Base-by-base conservation (phyloP, 2,329 filamentous ascomycete species). In the Nemania sp. region DNA sequence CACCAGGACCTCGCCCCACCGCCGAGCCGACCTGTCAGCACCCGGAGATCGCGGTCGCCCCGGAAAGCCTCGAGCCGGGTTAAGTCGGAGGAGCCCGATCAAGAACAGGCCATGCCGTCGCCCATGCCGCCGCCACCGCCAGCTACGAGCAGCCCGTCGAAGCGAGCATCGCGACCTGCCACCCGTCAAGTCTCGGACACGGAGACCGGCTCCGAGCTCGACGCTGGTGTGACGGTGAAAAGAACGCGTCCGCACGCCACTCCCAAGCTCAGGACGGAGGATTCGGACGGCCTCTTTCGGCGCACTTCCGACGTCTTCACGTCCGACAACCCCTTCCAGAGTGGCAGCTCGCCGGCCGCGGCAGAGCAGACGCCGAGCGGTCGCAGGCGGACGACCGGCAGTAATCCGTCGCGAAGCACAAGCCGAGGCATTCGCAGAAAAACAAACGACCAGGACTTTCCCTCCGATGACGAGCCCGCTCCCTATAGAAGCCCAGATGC, bases 321-420 rank as follows among this genome's bases (percentile, higher is more conserved):
- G 1, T 84, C 88, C 67, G 92, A 97, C 55, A 98, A 98, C 70
- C 93, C 94, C 0, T 98, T 98, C 73, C 94, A 98, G 74, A 91
- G 90, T 72, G 90, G 92, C 42, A 90, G 88, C 74, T 89, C 91
- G 10, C 64, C 65, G 3, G 88, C 83, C 5, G 73, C 78, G n/a
- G 74, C 76, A 1, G 76, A 81, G 29, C 79, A 79, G 72, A 79
- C 80, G 29, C 77, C 83, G 20, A 77, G 73, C 65, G 77, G 77
- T 60, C 81, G 83, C 43, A 79, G 83, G 64, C 80, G 79, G 68
- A 81, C 81, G n/a, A 71, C 75, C 2, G 79, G 74, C 17, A 72
- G 75, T 18, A 79, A 81, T 5, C 70, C 68, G 10, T 55, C 68
- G 11, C 71, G 74, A n/a, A 72, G 73, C 48, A 77, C 75, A 60